phyloP scores from a whole-genome alignment of 2,329 filamentous ascomycete genomes.

The Xylaria sp. region DNA sequence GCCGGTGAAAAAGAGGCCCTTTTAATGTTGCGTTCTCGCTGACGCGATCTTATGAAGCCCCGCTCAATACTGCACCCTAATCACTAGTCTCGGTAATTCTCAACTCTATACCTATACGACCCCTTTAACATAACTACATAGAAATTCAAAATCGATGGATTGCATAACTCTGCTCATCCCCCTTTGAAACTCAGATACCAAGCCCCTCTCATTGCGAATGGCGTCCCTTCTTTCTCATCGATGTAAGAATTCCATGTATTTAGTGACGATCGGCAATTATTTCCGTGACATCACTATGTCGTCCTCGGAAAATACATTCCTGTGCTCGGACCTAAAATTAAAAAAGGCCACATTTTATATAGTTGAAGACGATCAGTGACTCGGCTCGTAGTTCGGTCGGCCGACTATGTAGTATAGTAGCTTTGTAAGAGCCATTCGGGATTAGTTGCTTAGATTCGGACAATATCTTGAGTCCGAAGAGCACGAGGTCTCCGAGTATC shows the following conservation, averaged over 20 bases:
- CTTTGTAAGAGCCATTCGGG: background rate
- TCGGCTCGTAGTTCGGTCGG: slow-evolving; percentile 28
- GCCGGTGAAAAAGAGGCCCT: background rate
- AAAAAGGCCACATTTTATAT: background rate
- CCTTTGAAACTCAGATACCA: background rate
- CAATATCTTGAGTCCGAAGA: background rate
- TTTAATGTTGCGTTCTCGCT: background rate
- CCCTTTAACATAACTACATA: background rate
- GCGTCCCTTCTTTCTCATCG: background rate
- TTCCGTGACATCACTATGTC: background rate
- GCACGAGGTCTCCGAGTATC: background rate
- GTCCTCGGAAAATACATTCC: background rate
- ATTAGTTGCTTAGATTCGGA: background rate
- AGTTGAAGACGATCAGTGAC: background rate
- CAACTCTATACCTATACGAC: background rate
- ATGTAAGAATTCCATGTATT: background rate
- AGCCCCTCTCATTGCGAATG: background rate
- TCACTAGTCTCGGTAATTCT: too few relatives aligned
- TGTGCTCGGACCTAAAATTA: background rate
- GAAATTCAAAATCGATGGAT: background rate
- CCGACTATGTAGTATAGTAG: slow-evolving; percentile 8
- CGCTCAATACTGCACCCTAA: background rate
- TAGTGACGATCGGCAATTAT: background rate
- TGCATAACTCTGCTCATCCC: background rate
- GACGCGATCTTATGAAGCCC: background rate